phyloP scores from a whole-genome alignment of 106 monocot genomes.

The Apostasia shenzhenica region DNA sequence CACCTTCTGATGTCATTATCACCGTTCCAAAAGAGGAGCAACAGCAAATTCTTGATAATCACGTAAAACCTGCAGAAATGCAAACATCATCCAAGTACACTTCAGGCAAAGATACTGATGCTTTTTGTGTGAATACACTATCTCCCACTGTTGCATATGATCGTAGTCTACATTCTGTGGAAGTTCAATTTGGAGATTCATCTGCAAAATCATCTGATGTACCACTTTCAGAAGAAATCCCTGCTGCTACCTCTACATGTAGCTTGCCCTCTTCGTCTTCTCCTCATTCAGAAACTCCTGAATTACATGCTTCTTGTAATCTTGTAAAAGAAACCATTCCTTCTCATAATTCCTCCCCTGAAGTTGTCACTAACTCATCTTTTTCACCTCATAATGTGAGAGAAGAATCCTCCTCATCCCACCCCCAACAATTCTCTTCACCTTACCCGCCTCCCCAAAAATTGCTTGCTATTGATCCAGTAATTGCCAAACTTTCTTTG shows the following conservation, averaged over 20 bases:
- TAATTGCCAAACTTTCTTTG: not conserved
- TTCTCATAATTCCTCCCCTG: not conserved
- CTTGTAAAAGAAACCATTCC: not conserved
- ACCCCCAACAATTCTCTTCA: not conserved
- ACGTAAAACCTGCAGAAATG: conserved; percentile 8
- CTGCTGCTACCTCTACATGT: not conserved
- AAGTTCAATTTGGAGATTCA: not conserved
- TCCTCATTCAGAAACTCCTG: not conserved
- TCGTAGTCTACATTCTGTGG: not conserved
- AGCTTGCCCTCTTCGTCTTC: not conserved
- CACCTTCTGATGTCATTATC: conserved; percentile 16
- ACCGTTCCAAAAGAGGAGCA: conserved; percentile 9
- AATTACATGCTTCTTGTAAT: not conserved
- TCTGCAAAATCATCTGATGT: not conserved
- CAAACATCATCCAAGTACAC: conserved; percentile 18
- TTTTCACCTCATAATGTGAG: not conserved
- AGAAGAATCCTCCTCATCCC: not conserved
- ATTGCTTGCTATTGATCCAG: not conserved
- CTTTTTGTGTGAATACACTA: conserved; percentile 17
- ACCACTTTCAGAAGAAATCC: not conserved
- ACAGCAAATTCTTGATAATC: conserved; percentile 5
- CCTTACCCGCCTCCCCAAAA: not conserved
- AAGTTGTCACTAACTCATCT: not conserved
- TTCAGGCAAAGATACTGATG: conserved; percentile 25
- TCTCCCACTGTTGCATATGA: conserved; percentile 3